Evolutionary conservation across 495 filamentous ascomycete genomes (phyloP).

Genomic region (Penicillium verhagenii): DNA sequence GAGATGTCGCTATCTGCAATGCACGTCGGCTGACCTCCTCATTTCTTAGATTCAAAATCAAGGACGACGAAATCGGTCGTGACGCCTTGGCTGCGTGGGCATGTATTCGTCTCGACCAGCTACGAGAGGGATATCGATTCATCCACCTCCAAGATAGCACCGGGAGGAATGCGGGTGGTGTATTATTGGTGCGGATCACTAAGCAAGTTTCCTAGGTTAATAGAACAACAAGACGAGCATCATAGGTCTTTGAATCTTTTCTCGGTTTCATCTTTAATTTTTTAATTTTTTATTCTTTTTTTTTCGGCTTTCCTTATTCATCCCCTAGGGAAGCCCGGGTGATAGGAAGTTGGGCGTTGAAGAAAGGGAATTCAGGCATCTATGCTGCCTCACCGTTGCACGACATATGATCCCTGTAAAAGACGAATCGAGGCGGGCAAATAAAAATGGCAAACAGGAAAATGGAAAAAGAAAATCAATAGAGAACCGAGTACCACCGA

Average conservation of each 20-base stretch:
- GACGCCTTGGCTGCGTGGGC: conserved; percentile 84
- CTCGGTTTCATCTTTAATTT: neutral
- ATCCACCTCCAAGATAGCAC: conserved; percentile 66
- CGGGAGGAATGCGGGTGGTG: conserved; percentile 59
- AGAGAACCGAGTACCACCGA: neutral
- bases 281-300: neutral
- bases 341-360: neutral
- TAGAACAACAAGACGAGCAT: neutral
- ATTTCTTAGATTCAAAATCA: conserved; percentile 70
- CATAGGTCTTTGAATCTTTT: neutral
- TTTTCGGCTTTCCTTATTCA: too few species aligned
- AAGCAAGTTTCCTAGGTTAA: conserved; percentile 47
- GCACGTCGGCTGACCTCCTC: conserved; percentile 6
- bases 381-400: conserved; percentile 1
- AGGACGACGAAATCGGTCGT: conserved; percentile 73
- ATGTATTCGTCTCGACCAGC: conserved; percentile 77
- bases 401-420: conserved; percentile 1
- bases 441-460: neutral
- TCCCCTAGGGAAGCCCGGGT: too few species aligned
- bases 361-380: conserved; percentile 5
- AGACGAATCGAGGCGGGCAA: too few species aligned
- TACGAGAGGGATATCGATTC: conserved; percentile 73
- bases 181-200: conserved; percentile 66
- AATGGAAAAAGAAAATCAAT: neutral
- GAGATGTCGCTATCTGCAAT: neutral